These are phyloP conservation scores for Radiomyces spectabilis DNA, from an alignment of 192 early-diverging fungal genomes.

Conservation along the genomic window DNA sequence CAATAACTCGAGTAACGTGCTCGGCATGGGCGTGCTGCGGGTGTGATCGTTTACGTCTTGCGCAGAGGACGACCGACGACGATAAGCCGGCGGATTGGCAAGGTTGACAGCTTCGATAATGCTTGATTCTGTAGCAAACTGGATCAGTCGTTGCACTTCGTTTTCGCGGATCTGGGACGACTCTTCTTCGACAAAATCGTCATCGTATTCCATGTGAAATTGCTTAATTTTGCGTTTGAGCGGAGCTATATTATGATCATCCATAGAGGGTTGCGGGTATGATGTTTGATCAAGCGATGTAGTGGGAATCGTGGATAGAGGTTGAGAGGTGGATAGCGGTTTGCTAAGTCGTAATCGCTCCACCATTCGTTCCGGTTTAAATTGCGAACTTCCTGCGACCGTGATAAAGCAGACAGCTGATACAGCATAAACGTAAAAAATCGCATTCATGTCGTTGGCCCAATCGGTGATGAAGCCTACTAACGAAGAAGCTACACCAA, in stretches of 20 bases:
- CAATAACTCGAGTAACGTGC: slow-evolving; percentile 22
- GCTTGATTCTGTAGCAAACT: slow-evolving; percentile 33
- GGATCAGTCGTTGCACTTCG: slow-evolving; percentile 27
- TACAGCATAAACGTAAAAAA: slow-evolving; percentile 33
- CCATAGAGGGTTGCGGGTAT: too few species aligned
- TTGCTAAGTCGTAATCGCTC: background rate
- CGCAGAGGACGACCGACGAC: background rate
- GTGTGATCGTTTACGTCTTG: too few species aligned
- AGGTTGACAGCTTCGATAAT: slow-evolving; percentile 29
- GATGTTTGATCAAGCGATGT: too few species aligned
- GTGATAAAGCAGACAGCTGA: slow-evolving; percentile 28
- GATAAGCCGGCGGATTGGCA: slow-evolving; percentile 14
- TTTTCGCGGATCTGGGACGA: slow-evolving; percentile 21
- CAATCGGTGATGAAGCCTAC: slow-evolving; percentile 27
- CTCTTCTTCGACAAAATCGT: slow-evolving; percentile 13
- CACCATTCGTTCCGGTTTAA: slow-evolving; percentile 19
- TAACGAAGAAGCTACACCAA: slow-evolving; percentile 27
- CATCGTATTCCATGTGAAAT: slow-evolving; percentile 4
- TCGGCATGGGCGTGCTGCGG: slow-evolving; percentile 14
- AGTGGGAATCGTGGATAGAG: too few species aligned
- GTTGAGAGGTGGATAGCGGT: background rate
- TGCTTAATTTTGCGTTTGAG: slow-evolving; percentile 1
- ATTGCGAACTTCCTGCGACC: slow-evolving; percentile 20
- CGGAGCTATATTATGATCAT: too few species aligned
- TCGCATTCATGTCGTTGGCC: slow-evolving; percentile 32